Conservation (phyloP, 768 basidiomycete species). For the Tylopilus plumbeoviolaceoides region DNA sequence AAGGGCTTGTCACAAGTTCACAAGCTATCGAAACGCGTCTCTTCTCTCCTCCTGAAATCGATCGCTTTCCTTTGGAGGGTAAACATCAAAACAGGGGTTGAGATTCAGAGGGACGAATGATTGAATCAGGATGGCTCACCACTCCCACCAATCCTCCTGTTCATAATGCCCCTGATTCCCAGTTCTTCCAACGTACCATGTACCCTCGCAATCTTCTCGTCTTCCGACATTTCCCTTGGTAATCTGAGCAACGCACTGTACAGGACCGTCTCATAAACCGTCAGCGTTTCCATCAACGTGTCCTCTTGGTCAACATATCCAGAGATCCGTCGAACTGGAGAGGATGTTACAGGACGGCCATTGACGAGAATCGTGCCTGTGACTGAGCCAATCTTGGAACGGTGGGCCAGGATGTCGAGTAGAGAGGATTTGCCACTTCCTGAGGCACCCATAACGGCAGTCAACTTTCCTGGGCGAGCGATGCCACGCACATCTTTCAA, state of each 20-base stretch:
- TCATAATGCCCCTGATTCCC: conserved; percentile 88
- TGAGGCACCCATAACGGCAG: conserved; percentile 96
- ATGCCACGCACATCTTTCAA: conserved; percentile 80
- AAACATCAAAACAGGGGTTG: background rate
- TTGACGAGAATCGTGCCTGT: conserved; percentile 78
- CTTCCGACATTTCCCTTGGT: conserved; percentile 91
- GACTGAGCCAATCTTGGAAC: conserved; percentile 77
- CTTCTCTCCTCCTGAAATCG: conserved; percentile 97
- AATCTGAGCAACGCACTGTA: conserved; percentile 89
- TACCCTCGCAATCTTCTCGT: conserved; percentile 93
- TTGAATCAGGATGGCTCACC: conserved; percentile 43
- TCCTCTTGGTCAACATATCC: conserved; percentile 99
- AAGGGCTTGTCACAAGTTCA: conserved; percentile 95
- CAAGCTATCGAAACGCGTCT: conserved; percentile 96
- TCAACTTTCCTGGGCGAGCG: conserved; percentile 84
- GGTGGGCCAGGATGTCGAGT: conserved; percentile 92
- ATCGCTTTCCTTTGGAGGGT: conserved; percentile 59
- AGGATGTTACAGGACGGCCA: conserved; percentile 69
- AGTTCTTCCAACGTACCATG: conserved; percentile 96
- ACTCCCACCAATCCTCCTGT: conserved; percentile 83
- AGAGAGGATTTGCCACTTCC: conserved; percentile 97
- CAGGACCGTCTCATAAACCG: conserved; percentile 95
- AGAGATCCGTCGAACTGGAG: conserved; percentile 78
- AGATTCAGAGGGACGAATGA: background rate
- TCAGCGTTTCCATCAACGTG: conserved; percentile 93